These are phyloP conservation scores for Tulasnella sp. DNA, from an alignment of 768 basidiomycete species.

Conservation along the genomic window DNA sequence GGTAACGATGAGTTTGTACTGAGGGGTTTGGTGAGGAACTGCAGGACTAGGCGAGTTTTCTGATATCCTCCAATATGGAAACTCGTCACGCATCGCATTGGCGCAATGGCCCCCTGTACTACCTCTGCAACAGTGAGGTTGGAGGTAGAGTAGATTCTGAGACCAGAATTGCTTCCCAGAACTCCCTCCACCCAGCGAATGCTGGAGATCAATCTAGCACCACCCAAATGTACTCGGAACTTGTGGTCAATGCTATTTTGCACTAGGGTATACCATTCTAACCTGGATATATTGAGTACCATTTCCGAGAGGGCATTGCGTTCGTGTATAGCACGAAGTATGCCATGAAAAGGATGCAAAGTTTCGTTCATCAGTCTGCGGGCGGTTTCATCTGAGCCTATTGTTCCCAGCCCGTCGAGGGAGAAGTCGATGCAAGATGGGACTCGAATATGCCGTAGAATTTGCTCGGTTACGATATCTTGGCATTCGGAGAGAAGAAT, in stretches of 20 bases:
- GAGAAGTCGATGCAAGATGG: background rate
- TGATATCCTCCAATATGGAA: background rate
- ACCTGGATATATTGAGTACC: background rate
- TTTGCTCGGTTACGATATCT: background rate
- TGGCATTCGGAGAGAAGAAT: background rate
- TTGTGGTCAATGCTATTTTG: background rate
- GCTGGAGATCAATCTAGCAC: background rate
- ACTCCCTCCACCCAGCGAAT: background rate
- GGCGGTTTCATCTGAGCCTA: background rate
- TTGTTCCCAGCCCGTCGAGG: no score
- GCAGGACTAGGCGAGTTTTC: background rate
- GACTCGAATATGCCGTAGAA: background rate
- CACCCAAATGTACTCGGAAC: background rate
- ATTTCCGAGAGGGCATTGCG: background rate
- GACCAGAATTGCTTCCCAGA: background rate
- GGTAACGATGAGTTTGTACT: background rate
- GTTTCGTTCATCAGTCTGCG: background rate
- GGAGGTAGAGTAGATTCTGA: background rate
- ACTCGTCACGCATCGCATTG: background rate
- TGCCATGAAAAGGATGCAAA: background rate
- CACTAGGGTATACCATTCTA: background rate
- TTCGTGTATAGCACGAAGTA: background rate
- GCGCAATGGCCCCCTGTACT: background rate
- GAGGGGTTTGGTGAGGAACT: background rate
- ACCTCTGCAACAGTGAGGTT: background rate